Conservation (phyloP, 441 rosid genomes). For the Daphne laureola region DNA sequence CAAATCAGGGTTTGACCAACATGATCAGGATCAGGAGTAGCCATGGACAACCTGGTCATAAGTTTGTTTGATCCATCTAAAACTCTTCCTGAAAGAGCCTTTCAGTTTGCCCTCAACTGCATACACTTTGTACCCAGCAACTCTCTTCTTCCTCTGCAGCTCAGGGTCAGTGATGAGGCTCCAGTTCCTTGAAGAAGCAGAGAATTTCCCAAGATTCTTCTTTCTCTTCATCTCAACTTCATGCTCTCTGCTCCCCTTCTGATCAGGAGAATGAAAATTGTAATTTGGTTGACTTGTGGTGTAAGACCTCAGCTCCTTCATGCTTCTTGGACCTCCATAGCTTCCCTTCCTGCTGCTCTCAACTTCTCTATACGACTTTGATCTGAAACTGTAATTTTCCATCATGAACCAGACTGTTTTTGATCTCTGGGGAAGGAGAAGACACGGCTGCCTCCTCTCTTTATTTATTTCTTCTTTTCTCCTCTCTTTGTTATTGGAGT, state of each 20-base stretch:
- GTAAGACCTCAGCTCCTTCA: slow-evolving; percentile 73
- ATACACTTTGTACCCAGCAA: slow-evolving; percentile 74
- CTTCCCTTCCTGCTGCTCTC: slow-evolving; percentile 27
- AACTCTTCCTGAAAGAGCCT: slow-evolving; percentile 74
- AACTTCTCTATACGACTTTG: slow-evolving; percentile 64
- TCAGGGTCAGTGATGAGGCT: slow-evolving; percentile 64
- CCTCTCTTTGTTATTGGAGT: slow-evolving; percentile 8
- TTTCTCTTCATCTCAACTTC: slow-evolving; percentile 50
- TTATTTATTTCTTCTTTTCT: slow-evolving; percentile 2
- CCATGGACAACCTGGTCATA: slow-evolving; percentile 57
- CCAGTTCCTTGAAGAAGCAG: slow-evolving; percentile 38
- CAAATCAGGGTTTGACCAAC: slow-evolving; percentile 10
- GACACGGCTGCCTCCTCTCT: slow-evolving; percentile 3
- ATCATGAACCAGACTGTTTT: slow-evolving; percentile 11
- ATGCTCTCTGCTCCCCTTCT: slow-evolving; percentile 26
- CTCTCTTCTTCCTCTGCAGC: slow-evolving; percentile 84
- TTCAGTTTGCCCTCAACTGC: slow-evolving; percentile 76
- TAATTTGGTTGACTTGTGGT: slow-evolving; percentile 39
- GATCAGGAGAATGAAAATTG: slow-evolving; percentile 1
- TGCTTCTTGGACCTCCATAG: slow-evolving; percentile 35
- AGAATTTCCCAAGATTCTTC: slow-evolving; percentile 29
- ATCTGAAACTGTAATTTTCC: slow-evolving; percentile 69
- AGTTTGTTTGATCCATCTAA: slow-evolving; percentile 76
- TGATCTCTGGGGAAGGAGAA: slow-evolving; percentile 2
- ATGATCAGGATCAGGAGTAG: slow-evolving; percentile 55